Evolutionary conservation across 108 stramenopile species (phyloP).

Genomic region (Craspedostauros australis): DNA sequence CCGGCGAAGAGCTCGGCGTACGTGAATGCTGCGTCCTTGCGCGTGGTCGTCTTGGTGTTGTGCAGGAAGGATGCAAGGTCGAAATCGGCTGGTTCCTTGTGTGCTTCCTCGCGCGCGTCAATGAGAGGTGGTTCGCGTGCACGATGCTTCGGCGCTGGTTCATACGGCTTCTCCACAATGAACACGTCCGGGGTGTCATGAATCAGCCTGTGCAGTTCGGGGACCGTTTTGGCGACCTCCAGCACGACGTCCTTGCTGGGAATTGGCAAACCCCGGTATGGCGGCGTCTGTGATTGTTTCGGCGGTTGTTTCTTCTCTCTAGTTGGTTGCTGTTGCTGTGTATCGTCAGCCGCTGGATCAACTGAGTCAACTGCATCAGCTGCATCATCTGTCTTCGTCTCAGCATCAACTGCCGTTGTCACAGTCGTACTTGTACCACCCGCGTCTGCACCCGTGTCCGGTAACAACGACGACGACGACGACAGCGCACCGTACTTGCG

Average conservation of each 20-base stretch:
- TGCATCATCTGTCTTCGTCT: too few relatives aligned
- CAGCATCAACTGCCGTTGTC: too few relatives aligned
- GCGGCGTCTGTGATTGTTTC: not conserved
- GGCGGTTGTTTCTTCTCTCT: slow-evolving; percentile 3
- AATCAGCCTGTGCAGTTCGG: slow-evolving; percentile 25
- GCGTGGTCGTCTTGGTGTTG: not conserved
- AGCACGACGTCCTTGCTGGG: not conserved
- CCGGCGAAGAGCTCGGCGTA: slow-evolving; percentile 66
- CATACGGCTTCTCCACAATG: not conserved
- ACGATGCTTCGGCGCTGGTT: not conserved
- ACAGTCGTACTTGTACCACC: too few relatives aligned
- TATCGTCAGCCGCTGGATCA: too few relatives aligned
- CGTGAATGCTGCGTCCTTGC: slow-evolving; percentile 33
- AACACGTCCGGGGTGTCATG: not conserved
- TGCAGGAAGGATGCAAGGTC: not conserved
- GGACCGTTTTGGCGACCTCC: not conserved
- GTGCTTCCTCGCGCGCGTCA: slow-evolving; percentile 40
- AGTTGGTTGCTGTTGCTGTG: slow-evolving; percentile 5
- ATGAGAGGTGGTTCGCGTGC: slow-evolving; percentile 12
- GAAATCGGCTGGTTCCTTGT: slow-evolving; percentile 7
- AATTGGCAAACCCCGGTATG: slow-evolving; percentile 26
- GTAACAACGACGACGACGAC: too few relatives aligned
- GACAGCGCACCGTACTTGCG: too few relatives aligned
- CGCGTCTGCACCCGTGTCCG: too few relatives aligned
- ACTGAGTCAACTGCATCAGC: too few relatives aligned